Evolutionary conservation across 1,284 basidiomycete species (phyloP).

Genomic region (Microbotryum intermedium): DNA sequence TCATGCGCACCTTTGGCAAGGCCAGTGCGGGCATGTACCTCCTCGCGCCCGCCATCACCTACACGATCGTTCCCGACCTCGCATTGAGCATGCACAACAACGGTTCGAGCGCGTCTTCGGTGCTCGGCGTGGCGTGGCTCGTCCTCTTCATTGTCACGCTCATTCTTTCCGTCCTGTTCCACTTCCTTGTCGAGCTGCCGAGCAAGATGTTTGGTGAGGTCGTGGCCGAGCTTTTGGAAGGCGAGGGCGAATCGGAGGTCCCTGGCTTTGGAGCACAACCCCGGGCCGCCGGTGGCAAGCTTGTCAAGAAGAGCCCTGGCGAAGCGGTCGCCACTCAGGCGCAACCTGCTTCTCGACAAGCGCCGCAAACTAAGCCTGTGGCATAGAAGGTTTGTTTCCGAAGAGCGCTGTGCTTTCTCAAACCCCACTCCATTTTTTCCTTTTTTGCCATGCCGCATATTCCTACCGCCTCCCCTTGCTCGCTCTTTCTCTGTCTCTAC

Average conservation of each 20-base stretch:
- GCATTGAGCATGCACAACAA: constrained; percentile 32
- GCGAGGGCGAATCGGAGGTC: constrained; percentile 3
- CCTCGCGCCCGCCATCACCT: constrained; percentile 35
- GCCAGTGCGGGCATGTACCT: constrained; percentile 35
- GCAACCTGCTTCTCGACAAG: no score
- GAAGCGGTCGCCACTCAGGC: no score
- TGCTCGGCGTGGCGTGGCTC: constrained; percentile 35
- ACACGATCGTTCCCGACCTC: constrained; percentile 35
- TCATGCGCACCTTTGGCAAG: constrained; percentile 35
- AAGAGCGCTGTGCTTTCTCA: no score
- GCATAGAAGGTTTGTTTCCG: no score
- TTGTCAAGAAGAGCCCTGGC: no score
- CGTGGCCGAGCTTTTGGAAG: constrained; percentile 31
- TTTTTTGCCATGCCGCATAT: no score
- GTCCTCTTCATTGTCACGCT: constrained; percentile 33
- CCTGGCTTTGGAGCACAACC: no score
- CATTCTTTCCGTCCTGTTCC: constrained; percentile 33
- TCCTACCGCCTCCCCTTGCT: no score
- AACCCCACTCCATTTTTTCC: no score
- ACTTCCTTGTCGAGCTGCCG: constrained; percentile 37
- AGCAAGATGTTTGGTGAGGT: constrained; percentile 36
- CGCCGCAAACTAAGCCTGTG: no score
- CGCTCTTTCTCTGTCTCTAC: no score
- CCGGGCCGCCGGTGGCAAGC: no score
- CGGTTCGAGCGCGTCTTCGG: constrained; percentile 29